Evolutionary conservation across 164 flowering plant genomes (phyloP).

Genomic region (Magnolia sinica): DNA sequence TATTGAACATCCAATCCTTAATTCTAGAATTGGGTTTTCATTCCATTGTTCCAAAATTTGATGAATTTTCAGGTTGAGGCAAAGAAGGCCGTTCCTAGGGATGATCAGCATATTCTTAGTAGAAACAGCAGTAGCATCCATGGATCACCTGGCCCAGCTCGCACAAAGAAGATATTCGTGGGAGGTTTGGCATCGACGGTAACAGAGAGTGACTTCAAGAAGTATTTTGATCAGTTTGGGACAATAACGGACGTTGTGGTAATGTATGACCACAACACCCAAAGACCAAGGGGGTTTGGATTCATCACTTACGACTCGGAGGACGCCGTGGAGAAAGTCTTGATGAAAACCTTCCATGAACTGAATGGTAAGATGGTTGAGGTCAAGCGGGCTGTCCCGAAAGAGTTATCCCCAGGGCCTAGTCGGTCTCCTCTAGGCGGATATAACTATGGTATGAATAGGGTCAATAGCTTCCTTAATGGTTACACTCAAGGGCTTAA

Average conservation of each 20-base stretch:
- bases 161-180: slow-evolving; percentile 74
- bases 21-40: neutral
- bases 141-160: slow-evolving; percentile 62
- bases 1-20: neutral
- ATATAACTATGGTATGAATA: slow-evolving; percentile 45
- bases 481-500: slow-evolving; percentile 48
- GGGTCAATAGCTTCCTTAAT: slow-evolving; percentile 49
- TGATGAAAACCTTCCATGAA: slow-evolving; percentile 68
- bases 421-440: slow-evolving; percentile 59
- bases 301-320: slow-evolving; percentile 77
- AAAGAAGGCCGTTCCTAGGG: slow-evolving; percentile 82
- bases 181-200: slow-evolving; percentile 80
- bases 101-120: slow-evolving; percentile 54
- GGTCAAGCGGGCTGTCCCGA: slow-evolving; percentile 82
- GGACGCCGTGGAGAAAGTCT: slow-evolving; percentile 68
- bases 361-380: slow-evolving; percentile 81
- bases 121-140: slow-evolving; percentile 40
- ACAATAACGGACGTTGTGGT: slow-evolving; percentile 73
- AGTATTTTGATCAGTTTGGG: slow-evolving; percentile 77
- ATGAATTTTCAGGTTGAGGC: slow-evolving; percentile 64
- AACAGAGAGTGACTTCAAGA: slow-evolving; percentile 67
- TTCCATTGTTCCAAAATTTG: neutral
- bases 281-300: slow-evolving; percentile 82
- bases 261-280: slow-evolving; percentile 83
- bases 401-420: slow-evolving; percentile 63